phyloP scores from a whole-genome alignment of 2,329 filamentous ascomycete species.

The Eurotiales sp. region DNA sequence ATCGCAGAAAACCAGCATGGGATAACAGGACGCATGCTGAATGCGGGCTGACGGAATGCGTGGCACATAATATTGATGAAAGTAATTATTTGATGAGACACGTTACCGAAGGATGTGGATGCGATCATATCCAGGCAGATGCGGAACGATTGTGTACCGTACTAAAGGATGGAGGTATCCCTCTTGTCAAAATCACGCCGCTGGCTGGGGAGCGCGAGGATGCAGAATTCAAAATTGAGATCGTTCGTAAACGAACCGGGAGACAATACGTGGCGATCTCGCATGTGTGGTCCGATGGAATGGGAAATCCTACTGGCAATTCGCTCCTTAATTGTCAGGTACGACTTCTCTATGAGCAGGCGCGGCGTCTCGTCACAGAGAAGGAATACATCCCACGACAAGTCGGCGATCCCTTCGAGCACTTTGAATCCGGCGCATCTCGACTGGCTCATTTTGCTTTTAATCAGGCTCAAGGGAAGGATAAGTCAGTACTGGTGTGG shows the following conservation, averaged over 20 bases:
- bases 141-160: background rate
- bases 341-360: background rate
- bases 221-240: background rate
- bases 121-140: conserved; percentile 8
- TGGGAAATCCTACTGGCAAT: conserved; percentile 1
- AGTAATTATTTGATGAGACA: conserved; percentile 15
- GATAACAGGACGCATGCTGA: conserved; percentile 1
- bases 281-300: conserved; percentile 7
- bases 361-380: background rate
- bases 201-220: background rate
- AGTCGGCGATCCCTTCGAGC: background rate
- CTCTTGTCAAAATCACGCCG: background rate
- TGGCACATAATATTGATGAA: conserved; percentile 16
- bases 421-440: background rate
- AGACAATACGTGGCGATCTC: background rate
- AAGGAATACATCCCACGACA: conserved; percentile 3
- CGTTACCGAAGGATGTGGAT: conserved; percentile 7
- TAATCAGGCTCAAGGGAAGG: conserved; percentile 4
- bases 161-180: conserved; percentile 1
- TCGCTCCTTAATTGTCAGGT: background rate
- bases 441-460: background rate
- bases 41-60: conserved; percentile 11
- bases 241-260: background rate
- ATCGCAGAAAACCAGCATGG: conserved; percentile 12
- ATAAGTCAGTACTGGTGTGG: conserved; percentile 14